These are phyloP conservation scores for Amyloporia xantha DNA, from an alignment of 768 basidiomycete species.

Conservation along the genomic window DNA sequence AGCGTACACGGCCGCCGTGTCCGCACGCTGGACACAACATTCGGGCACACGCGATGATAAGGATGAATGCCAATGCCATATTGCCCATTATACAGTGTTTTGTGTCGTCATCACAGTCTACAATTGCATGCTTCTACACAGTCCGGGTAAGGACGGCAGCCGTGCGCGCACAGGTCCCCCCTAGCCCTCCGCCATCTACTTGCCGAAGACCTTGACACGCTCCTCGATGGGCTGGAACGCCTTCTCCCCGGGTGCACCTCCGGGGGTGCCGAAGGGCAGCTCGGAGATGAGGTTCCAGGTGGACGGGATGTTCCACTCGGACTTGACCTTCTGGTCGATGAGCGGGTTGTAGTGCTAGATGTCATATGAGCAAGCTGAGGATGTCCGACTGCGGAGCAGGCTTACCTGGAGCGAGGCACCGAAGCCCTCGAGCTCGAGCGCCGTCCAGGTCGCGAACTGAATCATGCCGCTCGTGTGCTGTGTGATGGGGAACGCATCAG, in stretches of 20 bases:
- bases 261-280: conserved; percentile 16
- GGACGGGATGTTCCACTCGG: conserved; percentile 15
- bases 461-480: conserved; percentile 10
- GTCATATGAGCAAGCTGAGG: neutral
- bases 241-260: conserved; percentile 12
- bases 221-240: conserved; percentile 15
- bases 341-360: conserved; percentile 19
- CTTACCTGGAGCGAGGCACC: conserved; percentile 14
- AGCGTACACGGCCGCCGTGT: no score
- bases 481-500: neutral
- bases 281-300: conserved; percentile 16
- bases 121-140: no score
- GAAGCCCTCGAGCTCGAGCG: conserved; percentile 17
- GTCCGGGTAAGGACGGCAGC: no score
- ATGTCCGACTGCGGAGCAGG: neutral
- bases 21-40: no score
- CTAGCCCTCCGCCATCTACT: neutral
- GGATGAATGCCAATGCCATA: no score
- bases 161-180: no score
- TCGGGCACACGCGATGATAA: no score
- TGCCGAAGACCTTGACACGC: conserved; percentile 14
- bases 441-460: conserved; percentile 18
- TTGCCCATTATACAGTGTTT: no score
- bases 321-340: conserved; percentile 13
- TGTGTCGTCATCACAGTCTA: no score